Conservation (phyloP, 176 grass and related monocot species). For the Carex pumila region DNA sequence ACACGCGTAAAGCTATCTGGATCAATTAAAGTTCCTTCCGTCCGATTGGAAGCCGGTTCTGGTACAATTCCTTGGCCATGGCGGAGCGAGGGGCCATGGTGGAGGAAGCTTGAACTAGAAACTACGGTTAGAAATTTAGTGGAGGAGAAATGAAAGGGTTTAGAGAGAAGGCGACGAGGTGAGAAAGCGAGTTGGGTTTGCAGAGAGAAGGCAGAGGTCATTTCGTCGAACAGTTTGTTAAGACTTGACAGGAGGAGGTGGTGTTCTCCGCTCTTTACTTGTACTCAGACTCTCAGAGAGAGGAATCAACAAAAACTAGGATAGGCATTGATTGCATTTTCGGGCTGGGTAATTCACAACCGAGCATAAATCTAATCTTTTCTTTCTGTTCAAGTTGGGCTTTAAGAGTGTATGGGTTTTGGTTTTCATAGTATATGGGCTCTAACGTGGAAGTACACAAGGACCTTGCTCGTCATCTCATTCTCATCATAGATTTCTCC, state of each 20-base stretch:
- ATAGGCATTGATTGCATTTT: neutral
- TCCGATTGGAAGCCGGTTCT: neutral
- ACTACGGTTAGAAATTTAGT: neutral
- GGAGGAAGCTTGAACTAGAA: neutral
- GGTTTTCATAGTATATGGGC: neutral
- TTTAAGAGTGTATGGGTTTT: neutral
- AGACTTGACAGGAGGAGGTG: neutral
- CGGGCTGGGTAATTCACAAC: neutral
- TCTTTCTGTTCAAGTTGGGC: neutral
- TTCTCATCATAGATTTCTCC: too few species aligned
- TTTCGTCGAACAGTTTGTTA: constrained; percentile 13
- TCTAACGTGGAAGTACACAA: too few species aligned
- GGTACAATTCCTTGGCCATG: constrained; percentile 18
- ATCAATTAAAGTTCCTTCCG: neutral
- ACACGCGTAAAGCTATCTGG: constrained; percentile 35
- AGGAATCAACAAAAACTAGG: neutral
- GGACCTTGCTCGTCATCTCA: too few species aligned
- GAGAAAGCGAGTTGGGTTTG: constrained; percentile 8
- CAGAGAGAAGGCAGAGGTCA: constrained; percentile 2
- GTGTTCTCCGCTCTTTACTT: neutral
- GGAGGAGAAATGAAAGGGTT: constrained; percentile 22
- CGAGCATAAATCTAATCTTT: neutral
- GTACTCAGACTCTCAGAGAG: too few species aligned
- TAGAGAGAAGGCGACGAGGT: constrained; percentile 14
- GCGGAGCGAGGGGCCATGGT: constrained; percentile 63